Evolutionary conservation across 2,329 filamentous ascomycete species (phyloP), one percentile per base, ranked within the genome.

Genomic region (Trichoderma harzianum): DNA sequence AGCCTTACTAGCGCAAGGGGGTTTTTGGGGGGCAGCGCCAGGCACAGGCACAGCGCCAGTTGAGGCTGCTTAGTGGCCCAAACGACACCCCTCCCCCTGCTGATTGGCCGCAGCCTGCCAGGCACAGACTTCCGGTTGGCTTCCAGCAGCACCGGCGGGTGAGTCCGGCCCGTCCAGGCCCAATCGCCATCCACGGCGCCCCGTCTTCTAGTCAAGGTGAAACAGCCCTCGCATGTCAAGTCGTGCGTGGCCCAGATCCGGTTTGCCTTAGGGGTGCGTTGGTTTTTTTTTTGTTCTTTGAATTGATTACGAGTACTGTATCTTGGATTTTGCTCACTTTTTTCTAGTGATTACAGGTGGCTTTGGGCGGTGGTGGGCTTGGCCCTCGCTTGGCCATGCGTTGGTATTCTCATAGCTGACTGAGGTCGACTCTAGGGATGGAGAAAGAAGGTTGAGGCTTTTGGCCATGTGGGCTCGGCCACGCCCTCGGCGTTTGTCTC

Each of bases 61-160:
- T 64, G 66, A 32, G 65, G 26, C 69, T 51, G 36, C 61, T 55
- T 11, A 14, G 34, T n/a, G 18, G 21, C 18, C 26, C 26, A 21
- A 61, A 32, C 28, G 30, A 24, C 43, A 65, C 24, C 11, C 61
- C 28, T 30, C 30, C 47, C 43, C 14, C 28, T 58, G 43, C 57
- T 57, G 30, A 73, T 73, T 74, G 73, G 73, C 55, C 69, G 63
- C 21, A n/a, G 57, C 18, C 8, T 18, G 55, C 47, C 74, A 75
- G 74, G 74, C 73, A 74, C 74, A 70, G 72, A 57, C 57, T 62
- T 71, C 55, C 70, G 72, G 67, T 75, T 75, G 74, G 74, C 39
- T 51, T 7, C 47, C 63, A 67, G 28, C 70, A 28, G 65, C 21
- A 32, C 43, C 28, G 30, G 32, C 67, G 70, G 24, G n/a, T 43